Conservation (phyloP, 2,329 filamentous ascomycete genomes). For the Arthrobotrys pseudoclavata region DNA sequence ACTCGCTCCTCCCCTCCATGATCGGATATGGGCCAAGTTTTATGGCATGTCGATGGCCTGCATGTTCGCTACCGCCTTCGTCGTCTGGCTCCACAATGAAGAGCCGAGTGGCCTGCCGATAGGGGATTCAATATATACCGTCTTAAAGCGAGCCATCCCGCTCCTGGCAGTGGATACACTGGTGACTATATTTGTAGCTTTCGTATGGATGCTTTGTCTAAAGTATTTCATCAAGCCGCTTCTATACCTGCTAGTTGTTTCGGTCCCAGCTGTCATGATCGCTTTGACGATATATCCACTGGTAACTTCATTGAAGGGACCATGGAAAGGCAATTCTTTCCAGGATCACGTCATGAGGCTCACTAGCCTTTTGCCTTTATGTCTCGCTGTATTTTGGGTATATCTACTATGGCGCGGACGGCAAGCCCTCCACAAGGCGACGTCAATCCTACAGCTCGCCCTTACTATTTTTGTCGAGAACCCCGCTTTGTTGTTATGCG, state of each 20-base stretch:
- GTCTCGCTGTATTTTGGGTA: constrained; percentile 82
- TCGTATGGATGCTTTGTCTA: constrained; percentile 90
- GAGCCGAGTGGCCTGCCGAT: constrained; percentile 78
- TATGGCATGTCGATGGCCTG: constrained; percentile 87
- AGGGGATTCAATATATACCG: constrained; percentile 94
- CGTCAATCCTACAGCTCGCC: constrained; percentile 91
- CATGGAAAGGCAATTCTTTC: constrained; percentile 79
- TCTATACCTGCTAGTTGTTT: constrained; percentile 82
- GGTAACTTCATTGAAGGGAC: constrained; percentile 86
- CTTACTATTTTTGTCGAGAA: constrained; percentile 89
- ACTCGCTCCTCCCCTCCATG: constrained; percentile 80
- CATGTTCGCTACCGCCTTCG: constrained; percentile 86
- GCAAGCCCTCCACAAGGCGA: constrained; percentile 82
- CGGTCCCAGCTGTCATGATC: constrained; percentile 86
- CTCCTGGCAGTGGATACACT: constrained; percentile 91
- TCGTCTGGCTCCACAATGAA: constrained; percentile 88
- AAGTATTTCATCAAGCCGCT: constrained; percentile 89
- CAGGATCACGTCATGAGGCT: constrained; percentile 93
- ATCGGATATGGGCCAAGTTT: constrained; percentile 90
- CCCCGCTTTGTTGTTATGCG: constrained; percentile 84
- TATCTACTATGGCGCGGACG: constrained; percentile 86
- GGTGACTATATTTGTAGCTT: constrained; percentile 86
- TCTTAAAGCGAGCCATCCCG: constrained; percentile 86
- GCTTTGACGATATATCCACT: constrained; percentile 94
- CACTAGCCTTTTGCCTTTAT: constrained; percentile 81